Evolutionary conservation across 176 grass and related monocot species (phyloP).

Genomic region (Leersia perrieri): DNA sequence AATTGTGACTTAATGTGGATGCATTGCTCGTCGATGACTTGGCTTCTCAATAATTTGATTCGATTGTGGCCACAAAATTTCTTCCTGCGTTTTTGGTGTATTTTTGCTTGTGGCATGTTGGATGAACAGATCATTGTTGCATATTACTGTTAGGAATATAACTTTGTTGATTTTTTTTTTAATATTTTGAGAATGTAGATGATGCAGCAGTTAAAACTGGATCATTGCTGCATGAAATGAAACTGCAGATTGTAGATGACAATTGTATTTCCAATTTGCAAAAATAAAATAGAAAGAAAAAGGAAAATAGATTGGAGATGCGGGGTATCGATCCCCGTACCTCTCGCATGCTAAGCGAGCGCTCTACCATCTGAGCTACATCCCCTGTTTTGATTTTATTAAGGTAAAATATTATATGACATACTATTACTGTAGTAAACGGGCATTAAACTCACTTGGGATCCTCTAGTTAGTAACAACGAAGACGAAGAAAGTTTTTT

Average conservation of each 20-base stretch:
- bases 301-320: neutral
- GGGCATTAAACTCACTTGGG: no score
- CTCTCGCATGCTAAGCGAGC: constrained; percentile 99
- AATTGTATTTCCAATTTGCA: no score
- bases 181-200: neutral
- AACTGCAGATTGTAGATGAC: no score
- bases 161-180: neutral
- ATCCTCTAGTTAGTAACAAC: no score
- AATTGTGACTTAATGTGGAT: constrained; percentile 16
- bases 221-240: no score
- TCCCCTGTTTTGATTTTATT: no score
- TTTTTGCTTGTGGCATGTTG: neutral
- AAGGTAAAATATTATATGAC: no score
- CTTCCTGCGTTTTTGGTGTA: neutral
- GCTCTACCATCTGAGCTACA: constrained; percentile 99
- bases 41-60: neutral
- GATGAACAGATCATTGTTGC: neutral
- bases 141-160: neutral
- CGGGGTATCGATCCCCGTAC: constrained; percentile 92
- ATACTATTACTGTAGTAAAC: no score
- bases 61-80: neutral
- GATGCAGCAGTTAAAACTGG: neutral
- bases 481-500: no score
- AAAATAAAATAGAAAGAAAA: no score
- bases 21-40: constrained; percentile 10